Evolutionary conservation across 192 early-diverging fungal genomes (phyloP), one percentile per base, ranked within the genome.

Genomic region (Coemansia reversa): DNA sequence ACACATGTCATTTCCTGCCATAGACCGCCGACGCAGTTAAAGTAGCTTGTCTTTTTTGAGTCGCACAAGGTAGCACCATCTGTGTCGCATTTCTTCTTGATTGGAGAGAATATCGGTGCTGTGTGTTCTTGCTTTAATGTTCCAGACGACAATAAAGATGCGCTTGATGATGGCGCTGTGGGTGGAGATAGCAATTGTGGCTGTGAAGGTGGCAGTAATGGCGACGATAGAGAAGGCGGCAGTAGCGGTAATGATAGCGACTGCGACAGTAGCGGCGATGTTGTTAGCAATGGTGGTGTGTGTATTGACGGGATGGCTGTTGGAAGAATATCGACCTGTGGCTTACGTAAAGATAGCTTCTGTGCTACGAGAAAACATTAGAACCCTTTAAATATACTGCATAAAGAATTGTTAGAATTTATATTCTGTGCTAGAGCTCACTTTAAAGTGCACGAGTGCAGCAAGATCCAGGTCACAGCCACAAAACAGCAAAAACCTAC

Each of bases 1-100:
- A 45, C 45, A 60, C 78, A 80, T 1, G 62, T 22, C 59, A 72
- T 65, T 6, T 58, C 27, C 20, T 55, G 32, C 78, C 78, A 80
- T 23, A 52, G 29, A 16, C 63, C 65, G 20, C 68, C 62, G 30
- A 60, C 28, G 51, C 78, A 80, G 20, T 58, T 52, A 51, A 66
- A 72, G 56, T 71, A 80, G 33, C 59, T 56, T 32, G 33, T 33
- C 19, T 52, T 64, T 23, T 20, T 65, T 25, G 62, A 55, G 27
- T 72, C 56, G 52, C 78, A 75, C 69, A 80, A 62, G 6, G 72
- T 63, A 5, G 65, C 58, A 16, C 57, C 60, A 12, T 65, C 57
- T 1, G 62, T 60, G 23, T 71, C 33, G 33, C 77, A 76, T 47
- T 63, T 60, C 7, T 23, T 29, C 19, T 25, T 22, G 3, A 39